phyloP scores from a whole-genome alignment of 2,329 filamentous ascomycete species.

The Xylaria sp. region DNA sequence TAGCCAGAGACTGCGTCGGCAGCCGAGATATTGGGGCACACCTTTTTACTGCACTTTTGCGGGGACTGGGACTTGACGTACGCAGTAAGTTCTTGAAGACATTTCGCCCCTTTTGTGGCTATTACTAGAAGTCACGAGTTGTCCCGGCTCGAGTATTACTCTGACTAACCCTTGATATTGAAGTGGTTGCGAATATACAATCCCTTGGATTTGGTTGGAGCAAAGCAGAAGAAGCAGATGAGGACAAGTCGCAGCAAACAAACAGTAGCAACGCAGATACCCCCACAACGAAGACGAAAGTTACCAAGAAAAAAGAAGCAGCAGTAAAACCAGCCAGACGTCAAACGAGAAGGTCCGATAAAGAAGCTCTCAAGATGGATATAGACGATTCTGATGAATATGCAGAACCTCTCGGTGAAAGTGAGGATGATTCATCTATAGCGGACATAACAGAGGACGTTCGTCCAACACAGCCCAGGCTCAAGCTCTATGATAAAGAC shows the following conservation, averaged over 20 bases:
- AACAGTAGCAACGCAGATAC: conserved; percentile 24
- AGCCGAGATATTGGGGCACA: conserved; percentile 89
- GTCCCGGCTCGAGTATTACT: background rate
- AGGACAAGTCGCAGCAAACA: conserved; percentile 47
- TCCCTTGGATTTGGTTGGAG: conserved; percentile 90
- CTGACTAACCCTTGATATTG: conserved; percentile 4
- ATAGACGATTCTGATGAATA: conserved; percentile 54
- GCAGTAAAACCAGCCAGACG: conserved; percentile 33
- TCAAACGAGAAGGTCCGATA: conserved; percentile 35
- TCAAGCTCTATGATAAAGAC: conserved; percentile 71
- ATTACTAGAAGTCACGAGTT: background rate
- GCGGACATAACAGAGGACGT: conserved; percentile 58
- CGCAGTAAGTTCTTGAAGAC: conserved; percentile 49
- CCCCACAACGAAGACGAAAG: conserved; percentile 47
- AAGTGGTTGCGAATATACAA: conserved; percentile 80
- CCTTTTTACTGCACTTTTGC: conserved; percentile 83
- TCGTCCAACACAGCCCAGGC: conserved; percentile 47
- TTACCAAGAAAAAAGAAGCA: conserved; percentile 27
- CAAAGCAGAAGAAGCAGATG: conserved; percentile 78
- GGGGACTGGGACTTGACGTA: conserved; percentile 81
- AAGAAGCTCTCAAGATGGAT: conserved; percentile 36
- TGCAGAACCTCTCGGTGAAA: conserved; percentile 56
- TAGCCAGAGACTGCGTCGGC: conserved; percentile 73
- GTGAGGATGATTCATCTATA: conserved; percentile 65
- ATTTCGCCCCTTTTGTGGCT: background rate